Conservation (phyloP, 2,329 filamentous ascomycete genomes). For the Fusarium avenaceum region DNA sequence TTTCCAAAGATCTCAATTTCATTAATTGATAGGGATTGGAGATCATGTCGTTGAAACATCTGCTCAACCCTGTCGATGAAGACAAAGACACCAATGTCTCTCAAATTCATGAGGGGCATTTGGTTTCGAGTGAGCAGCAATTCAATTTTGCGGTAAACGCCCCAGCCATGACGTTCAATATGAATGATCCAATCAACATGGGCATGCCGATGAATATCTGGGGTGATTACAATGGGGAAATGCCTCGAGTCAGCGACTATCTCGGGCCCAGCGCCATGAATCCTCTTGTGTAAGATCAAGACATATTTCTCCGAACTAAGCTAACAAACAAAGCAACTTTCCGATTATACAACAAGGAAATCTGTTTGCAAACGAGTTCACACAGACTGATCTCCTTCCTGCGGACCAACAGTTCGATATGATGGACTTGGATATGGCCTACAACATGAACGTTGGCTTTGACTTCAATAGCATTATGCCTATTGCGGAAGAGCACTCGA, state of each 20-base stretch:
- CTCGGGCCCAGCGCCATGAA: not conserved
- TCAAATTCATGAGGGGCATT: rapidly evolving
- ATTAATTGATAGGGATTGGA: rapidly evolving
- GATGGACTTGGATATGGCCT: not conserved
- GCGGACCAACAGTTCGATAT: not conserved
- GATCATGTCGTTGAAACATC: conserved; percentile 5
- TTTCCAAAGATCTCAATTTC: not conserved
- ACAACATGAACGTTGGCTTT: not conserved
- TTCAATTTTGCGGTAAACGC: rapidly evolving
- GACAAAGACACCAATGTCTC: rapidly evolving
- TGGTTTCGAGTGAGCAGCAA: rapidly evolving
- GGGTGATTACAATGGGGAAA: not conserved
- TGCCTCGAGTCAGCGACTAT: not conserved
- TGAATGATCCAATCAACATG: rapidly evolving
- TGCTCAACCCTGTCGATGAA: not conserved
- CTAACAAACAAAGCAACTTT: not conserved
- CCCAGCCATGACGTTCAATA: rapidly evolving
- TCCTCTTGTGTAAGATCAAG: not conserved
- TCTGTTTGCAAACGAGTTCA: not conserved
- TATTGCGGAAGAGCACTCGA: not conserved
- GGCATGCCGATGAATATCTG: not conserved
- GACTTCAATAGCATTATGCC: not conserved
- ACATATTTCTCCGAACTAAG: rapidly evolving
- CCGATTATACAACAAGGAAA: not conserved
- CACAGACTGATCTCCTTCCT: not conserved